Evolutionary conservation across 768 basidiomycete species (phyloP), one percentile per base, ranked within the genome.

Genomic region (Gloeopeniophorella convolvens): DNA sequence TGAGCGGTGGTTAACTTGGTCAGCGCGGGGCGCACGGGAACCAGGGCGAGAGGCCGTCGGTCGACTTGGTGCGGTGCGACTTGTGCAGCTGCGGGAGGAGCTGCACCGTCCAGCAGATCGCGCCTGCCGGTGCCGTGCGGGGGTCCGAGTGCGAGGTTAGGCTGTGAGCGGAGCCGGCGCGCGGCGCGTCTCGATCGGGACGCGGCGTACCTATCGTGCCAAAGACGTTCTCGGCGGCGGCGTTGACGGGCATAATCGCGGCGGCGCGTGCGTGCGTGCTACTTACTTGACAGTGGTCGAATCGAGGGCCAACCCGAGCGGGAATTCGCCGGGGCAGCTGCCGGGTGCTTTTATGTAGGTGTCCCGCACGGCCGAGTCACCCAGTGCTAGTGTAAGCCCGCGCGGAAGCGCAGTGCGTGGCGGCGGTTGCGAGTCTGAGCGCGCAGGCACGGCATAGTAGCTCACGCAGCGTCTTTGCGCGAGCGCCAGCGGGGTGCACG

Each of bases 71-170:
- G 30, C 77, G 71, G 69, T 77, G 83, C 55, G 76, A 84, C 65
- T 90, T 88, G 77, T 79, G 77, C 20, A 86, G 71, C 56, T 88
- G 85, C 5, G 85, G 86, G 27, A 87, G 62, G 12, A 88, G 61
- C 57, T 85, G 84, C 13, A 73, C 68, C 4, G 77, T 78, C 85
- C 84, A 85, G 52, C 76, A 78, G 10, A 84, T 63, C 0, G 83
- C 77, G 2, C 83, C 83, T n/a, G n/a, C n/a, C n/a, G n/a, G n/a
- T 83, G 42, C 11, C n/a, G 26, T 4, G 26, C 5, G 61, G 54
- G n/a, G 70, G 79, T 74, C n/a, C n/a, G n/a, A n/a, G n/a, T n/a
- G n/a, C n/a, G n/a, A n/a, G n/a, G n/a, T n/a, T n/a, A n/a, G n/a
- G n/a, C n/a, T n/a, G n/a, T n/a, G n/a, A n/a, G n/a, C n/a, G n/a